Conservation (phyloP, 1,284 basidiomycete species). For the Paramarasmius palmivorus region DNA sequence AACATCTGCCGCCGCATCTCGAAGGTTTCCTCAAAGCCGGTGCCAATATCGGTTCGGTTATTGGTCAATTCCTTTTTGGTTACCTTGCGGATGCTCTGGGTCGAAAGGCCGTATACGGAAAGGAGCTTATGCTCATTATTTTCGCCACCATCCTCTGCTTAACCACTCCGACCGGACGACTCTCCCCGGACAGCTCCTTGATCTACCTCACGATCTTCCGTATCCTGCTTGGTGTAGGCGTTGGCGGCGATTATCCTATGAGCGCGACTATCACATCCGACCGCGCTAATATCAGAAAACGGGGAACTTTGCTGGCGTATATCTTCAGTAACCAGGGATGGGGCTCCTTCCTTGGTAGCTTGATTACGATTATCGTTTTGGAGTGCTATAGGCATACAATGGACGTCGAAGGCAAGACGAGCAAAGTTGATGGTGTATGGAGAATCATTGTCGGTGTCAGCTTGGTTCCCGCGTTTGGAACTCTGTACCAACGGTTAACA, state of each 20-base stretch:
- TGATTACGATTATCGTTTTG: constrained; percentile 74
- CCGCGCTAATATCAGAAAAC: constrained; percentile 65
- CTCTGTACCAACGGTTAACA: constrained; percentile 54
- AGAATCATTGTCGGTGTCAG: constrained; percentile 16
- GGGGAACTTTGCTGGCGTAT: constrained; percentile 74
- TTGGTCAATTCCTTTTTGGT: constrained; percentile 74
- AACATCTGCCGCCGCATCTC: constrained; percentile 52
- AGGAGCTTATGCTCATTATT: constrained; percentile 80
- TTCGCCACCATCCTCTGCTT: constrained; percentile 62
- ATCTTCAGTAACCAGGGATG: constrained; percentile 80
- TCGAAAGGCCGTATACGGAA: constrained; percentile 71
- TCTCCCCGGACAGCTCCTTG: constrained; percentile 46
- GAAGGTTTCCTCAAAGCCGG: constrained; percentile 68
- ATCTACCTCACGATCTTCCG: constrained; percentile 69
- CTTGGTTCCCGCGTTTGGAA: constrained; percentile 19
- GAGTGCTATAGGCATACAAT: constrained; percentile 68
- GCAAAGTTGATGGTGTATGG: constrained; percentile 50
- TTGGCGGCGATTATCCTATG: constrained; percentile 87
- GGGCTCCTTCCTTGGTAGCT: constrained; percentile 67
- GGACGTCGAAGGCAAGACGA: constrained; percentile 50
- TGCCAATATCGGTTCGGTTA: constrained; percentile 74
- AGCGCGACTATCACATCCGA: constrained; percentile 68
- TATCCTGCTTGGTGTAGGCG: constrained; percentile 72
- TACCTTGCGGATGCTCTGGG: constrained; percentile 68
- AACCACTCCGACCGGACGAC: constrained; percentile 37